Evolutionary conservation across 2,329 filamentous ascomycete species (phyloP).

Genomic region (Penicillium expansum): DNA sequence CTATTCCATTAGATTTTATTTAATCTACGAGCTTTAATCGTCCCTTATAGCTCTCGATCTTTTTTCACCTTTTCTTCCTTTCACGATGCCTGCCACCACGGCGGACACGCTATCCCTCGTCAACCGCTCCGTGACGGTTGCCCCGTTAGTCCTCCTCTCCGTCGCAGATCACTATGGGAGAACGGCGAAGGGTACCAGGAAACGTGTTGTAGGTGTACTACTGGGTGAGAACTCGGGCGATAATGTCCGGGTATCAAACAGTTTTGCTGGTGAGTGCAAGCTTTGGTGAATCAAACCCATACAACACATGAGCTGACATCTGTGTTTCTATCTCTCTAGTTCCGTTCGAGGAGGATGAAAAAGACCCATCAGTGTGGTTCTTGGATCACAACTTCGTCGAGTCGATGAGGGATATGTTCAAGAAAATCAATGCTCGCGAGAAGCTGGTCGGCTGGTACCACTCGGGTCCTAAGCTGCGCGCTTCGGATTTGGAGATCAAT

Average conservation of each 20-base stretch:
- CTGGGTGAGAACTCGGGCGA: conserved; percentile 95
- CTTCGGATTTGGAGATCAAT: conserved; percentile 97
- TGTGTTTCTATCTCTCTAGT: conserved; percentile 54
- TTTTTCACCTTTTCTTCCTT: conserved; percentile 5
- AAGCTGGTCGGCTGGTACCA: conserved; percentile 99
- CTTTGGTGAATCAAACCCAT: conserved; percentile 3
- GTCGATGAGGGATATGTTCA: conserved; percentile 99
- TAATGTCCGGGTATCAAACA: conserved; percentile 96
- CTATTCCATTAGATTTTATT: conserved; percentile 2
- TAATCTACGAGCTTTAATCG: conserved; percentile 1
- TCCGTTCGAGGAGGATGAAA: conserved; percentile 98
- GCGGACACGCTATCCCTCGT: conserved; percentile 95
- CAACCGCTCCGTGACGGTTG: conserved; percentile 91
- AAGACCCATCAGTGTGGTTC: conserved; percentile 98
- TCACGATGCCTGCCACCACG: conserved; percentile 88
- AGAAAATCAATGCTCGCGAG: conserved; percentile 98
- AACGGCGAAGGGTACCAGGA: conserved; percentile 81
- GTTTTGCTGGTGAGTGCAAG: conserved; percentile 77
- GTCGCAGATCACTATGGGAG: conserved; percentile 98
- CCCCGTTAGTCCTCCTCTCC: conserved; percentile 94
- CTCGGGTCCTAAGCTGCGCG: conserved; percentile 92
- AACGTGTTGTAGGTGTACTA: conserved; percentile 89
- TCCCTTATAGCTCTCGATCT: background rate
- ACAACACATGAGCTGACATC: conserved; percentile 20
- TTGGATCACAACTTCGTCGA: conserved; percentile 99